phyloP scores from a whole-genome alignment of 805 yeast genomes.

The Saccharomyces kudriavzevii region DNA sequence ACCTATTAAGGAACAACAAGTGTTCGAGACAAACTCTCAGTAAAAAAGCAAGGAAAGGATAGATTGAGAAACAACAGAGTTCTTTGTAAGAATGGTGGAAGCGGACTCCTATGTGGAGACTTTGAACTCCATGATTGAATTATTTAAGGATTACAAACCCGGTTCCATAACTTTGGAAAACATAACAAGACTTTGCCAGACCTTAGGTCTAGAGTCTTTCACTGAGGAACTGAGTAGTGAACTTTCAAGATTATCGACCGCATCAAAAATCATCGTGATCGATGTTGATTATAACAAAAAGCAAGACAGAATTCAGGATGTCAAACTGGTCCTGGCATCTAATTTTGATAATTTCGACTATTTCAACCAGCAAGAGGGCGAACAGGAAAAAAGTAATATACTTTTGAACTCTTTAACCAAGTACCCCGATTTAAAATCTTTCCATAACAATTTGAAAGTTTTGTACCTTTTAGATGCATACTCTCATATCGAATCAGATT shows the following conservation, averaged over 20 bases:
- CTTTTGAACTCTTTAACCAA: conserved; percentile 24
- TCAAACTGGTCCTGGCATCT: conserved; percentile 31
- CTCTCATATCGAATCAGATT: conserved; percentile 26
- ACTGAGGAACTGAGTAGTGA: conserved; percentile 25
- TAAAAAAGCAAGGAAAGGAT: background rate
- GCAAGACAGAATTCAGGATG: conserved; percentile 25
- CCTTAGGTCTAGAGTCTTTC: conserved; percentile 29
- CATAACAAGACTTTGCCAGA: conserved; percentile 29
- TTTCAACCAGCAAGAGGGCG: conserved; percentile 13
- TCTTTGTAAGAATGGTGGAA: conserved; percentile 10
- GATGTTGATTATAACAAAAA: conserved; percentile 29
- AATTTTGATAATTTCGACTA: conserved; percentile 32
- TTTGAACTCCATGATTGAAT: conserved; percentile 24
- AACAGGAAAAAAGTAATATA: conserved; percentile 17
- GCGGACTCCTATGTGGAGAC: conserved; percentile 22
- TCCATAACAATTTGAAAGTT: conserved; percentile 28
- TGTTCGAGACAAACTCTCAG: background rate
- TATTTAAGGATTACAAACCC: conserved; percentile 28
- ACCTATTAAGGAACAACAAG: background rate
- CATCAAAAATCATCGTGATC: conserved; percentile 31
- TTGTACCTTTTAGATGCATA: conserved; percentile 26
- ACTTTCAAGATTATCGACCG: conserved; percentile 28
- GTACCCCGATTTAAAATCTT: conserved; percentile 24
- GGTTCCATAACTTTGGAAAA: conserved; percentile 28
- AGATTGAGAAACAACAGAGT: conserved; percentile 1